These are phyloP conservation scores for Stagonosporopsis vannaccii DNA, from an alignment of 2,329 filamentous ascomycete genomes.

Conservation along the genomic window DNA sequence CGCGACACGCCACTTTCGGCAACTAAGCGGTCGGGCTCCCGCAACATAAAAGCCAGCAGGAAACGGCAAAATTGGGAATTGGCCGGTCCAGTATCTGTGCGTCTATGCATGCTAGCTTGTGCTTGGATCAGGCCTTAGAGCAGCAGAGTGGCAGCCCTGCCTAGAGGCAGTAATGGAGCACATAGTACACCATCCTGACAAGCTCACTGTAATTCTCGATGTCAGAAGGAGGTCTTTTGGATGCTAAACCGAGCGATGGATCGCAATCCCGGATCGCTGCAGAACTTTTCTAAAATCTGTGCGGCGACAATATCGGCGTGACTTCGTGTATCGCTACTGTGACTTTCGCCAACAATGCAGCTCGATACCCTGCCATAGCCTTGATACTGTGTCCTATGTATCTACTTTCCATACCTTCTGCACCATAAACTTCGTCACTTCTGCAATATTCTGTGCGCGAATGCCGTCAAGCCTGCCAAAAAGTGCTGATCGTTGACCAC, in stretches of 20 bases:
- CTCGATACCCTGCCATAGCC: neutral
- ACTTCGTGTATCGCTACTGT: neutral
- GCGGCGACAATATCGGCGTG: conserved; percentile 2
- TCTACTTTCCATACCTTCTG: neutral
- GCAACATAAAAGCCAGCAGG: neutral
- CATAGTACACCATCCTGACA: neutral
- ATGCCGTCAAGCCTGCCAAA: too few relatives aligned
- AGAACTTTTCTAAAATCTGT: neutral
- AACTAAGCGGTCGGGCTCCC: conserved; percentile 4
- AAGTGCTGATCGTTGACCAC: neutral
- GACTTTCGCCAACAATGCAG: neutral
- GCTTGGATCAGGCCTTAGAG: neutral
- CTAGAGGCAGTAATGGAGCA: neutral
- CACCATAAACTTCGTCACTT: too few relatives aligned
- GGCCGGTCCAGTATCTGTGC: neutral
- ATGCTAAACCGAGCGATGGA: neutral
- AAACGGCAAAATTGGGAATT: neutral
- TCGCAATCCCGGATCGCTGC: neutral
- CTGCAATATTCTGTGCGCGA: too few relatives aligned
- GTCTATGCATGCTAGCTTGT: neutral
- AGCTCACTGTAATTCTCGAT: neutral
- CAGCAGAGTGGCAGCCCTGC: neutral
- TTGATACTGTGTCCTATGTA: too few relatives aligned
- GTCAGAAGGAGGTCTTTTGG: neutral
- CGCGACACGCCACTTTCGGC: conserved; percentile 13